These are phyloP conservation scores for Juglanconis sp. DNA, from an alignment of 2,329 filamentous ascomycete genomes.

Conservation along the genomic window DNA sequence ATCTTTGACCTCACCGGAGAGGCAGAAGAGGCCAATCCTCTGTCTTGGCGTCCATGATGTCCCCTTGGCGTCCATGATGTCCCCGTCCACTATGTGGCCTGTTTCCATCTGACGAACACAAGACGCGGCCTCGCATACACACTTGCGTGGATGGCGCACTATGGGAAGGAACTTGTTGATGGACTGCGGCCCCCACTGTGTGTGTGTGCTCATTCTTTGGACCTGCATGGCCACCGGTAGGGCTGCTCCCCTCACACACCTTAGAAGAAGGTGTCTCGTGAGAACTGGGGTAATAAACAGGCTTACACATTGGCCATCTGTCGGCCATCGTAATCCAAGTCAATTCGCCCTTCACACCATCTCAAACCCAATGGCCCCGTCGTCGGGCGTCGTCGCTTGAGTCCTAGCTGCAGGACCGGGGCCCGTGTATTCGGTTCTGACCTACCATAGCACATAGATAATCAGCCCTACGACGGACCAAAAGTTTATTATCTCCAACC, in stretches of 20 bases:
- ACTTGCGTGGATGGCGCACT: background rate
- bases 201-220: background rate
- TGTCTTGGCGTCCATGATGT: background rate
- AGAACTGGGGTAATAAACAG: background rate
- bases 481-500: background rate
- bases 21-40: background rate
- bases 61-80: background rate
- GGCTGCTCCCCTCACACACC: too few species aligned
- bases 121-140: background rate
- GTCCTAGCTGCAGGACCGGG: background rate
- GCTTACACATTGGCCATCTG: background rate
- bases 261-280: background rate
- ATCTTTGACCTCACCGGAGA: background rate
- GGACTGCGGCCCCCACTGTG: background rate
- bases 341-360: background rate
- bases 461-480: constrained; percentile 11
- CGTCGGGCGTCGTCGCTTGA: background rate
- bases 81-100: background rate
- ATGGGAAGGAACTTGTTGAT: background rate
- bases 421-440: background rate
- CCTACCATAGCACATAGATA: background rate
- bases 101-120: background rate
- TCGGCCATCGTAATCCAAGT: background rate
- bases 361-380: background rate
- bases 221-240: background rate